Conservation (phyloP, 1,139 yeast species). For the Candida tropicalis region DNA sequence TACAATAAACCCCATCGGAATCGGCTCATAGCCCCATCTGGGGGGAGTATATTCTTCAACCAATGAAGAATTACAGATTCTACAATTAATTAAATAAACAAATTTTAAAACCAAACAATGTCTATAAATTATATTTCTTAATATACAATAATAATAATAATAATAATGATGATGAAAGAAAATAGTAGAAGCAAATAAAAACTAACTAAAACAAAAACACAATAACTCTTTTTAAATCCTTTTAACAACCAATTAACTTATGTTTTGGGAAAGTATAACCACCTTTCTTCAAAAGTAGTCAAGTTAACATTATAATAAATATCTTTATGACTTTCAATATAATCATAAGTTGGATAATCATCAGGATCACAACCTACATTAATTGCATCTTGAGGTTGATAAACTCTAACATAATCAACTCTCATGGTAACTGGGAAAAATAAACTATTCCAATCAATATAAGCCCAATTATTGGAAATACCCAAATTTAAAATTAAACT, state of each 20-base stretch:
- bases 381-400: slow-evolving; percentile 61
- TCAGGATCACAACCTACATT: slow-evolving; percentile 75
- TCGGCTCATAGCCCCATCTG: no score
- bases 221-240: no score
- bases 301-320: slow-evolving; percentile 66
- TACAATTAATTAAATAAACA: no score
- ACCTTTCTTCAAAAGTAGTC: slow-evolving; percentile 66
- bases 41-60: no score
- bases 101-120: no score
- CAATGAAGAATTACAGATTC: no score
- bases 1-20: no score
- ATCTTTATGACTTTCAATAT: slow-evolving; percentile 62
- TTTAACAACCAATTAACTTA: slow-evolving; percentile 15
- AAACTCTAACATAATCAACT: slow-evolving; percentile 76
- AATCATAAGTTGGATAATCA: slow-evolving; percentile 72
- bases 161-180: no score
- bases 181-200: no score
- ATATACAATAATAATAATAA: no score
- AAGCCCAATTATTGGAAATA: slow-evolving; percentile 80
- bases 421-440: slow-evolving; percentile 69
- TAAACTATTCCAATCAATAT: slow-evolving; percentile 77
- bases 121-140: no score
- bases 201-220: no score
- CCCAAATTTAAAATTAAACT: slow-evolving; percentile 76
- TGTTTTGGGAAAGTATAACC: slow-evolving; percentile 68